Evolutionary conservation across 805 yeast genomes (phyloP).

Genomic region (Kuraishia piskuri): DNA sequence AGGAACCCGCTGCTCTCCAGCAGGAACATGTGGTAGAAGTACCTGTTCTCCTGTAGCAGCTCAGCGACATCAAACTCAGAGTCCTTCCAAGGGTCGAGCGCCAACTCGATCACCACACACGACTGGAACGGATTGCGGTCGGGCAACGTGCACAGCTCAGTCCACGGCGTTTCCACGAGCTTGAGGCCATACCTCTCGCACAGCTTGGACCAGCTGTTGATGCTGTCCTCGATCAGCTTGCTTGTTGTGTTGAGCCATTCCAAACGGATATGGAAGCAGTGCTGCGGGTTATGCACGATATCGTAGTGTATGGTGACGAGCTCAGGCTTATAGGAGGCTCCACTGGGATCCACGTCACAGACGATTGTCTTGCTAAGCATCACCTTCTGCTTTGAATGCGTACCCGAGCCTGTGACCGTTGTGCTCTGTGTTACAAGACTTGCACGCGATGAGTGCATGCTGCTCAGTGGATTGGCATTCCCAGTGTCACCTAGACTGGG

Average conservation of each 20-base stretch:
- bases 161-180: slow-evolving; percentile 86
- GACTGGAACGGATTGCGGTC: slow-evolving; percentile 82
- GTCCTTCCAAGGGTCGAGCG: slow-evolving; percentile 66
- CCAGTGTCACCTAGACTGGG: background rate
- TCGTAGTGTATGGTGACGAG: slow-evolving; percentile 80
- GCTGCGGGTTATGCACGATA: slow-evolving; percentile 87
- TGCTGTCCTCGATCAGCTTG: slow-evolving; percentile 70
- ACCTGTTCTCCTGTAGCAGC: slow-evolving; percentile 41
- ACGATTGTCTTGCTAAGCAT: slow-evolving; percentile 58
- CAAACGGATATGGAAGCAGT: slow-evolving; percentile 81
- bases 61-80: slow-evolving; percentile 32
- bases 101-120: slow-evolving; percentile 57
- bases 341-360: slow-evolving; percentile 68
- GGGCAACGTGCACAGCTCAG: slow-evolving; percentile 73
- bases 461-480: background rate
- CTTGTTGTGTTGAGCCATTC: slow-evolving; percentile 94
- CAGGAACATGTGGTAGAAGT: slow-evolving; percentile 71
- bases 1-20: slow-evolving; percentile 66
- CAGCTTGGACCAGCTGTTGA: slow-evolving; percentile 68
- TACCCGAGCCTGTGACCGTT: background rate
- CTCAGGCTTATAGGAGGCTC: slow-evolving; percentile 71
- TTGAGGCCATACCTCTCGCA: slow-evolving; percentile 81
- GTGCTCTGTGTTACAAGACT: background rate
- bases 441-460: background rate
- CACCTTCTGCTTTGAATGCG: slow-evolving; percentile 24